Evolutionary conservation across 192 early-diverging fungal species (phyloP).

Genomic region (Rhizoclosmatium globosum): DNA sequence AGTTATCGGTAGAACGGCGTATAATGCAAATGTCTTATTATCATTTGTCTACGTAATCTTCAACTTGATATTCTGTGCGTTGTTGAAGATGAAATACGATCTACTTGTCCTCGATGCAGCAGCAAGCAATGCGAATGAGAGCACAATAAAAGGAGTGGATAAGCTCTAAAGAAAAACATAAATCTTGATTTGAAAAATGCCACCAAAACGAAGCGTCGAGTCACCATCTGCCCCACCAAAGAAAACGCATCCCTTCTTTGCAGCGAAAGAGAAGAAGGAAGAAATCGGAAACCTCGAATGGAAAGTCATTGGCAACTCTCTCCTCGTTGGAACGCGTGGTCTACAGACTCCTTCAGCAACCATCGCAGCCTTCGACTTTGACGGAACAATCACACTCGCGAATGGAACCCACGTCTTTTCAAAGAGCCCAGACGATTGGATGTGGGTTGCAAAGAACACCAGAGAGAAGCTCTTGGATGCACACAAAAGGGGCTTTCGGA

Average conservation of each 20-base stretch:
- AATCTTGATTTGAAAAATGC: background rate
- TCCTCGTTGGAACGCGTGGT: conserved; percentile 11
- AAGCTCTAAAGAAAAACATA: too few relatives aligned
- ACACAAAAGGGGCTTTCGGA: conserved; percentile 62
- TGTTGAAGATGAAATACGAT: too few relatives aligned
- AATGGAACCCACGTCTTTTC: conserved; percentile 69
- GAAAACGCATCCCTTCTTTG: conserved; percentile 2
- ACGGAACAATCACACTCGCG: conserved; percentile 77
- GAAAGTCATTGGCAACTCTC: background rate
- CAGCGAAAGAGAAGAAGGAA: background rate
- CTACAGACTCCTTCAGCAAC: conserved; percentile 36
- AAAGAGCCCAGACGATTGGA: conserved; percentile 83
- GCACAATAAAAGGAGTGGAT: too few relatives aligned
- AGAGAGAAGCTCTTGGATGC: conserved; percentile 65
- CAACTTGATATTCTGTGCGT: too few relatives aligned
- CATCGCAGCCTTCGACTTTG: conserved; percentile 80
- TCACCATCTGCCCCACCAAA: background rate
- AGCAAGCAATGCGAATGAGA: too few relatives aligned
- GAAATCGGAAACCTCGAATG: background rate
- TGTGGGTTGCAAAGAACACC: conserved; percentile 66
- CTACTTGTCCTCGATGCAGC: too few relatives aligned
- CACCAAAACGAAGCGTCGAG: background rate
- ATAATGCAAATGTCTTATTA: too few relatives aligned
- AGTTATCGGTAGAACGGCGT: too few relatives aligned
- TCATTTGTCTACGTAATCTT: too few relatives aligned